Evolutionary conservation across 495 filamentous ascomycete species (phyloP).

Genomic region (Penicillium riverlandense): DNA sequence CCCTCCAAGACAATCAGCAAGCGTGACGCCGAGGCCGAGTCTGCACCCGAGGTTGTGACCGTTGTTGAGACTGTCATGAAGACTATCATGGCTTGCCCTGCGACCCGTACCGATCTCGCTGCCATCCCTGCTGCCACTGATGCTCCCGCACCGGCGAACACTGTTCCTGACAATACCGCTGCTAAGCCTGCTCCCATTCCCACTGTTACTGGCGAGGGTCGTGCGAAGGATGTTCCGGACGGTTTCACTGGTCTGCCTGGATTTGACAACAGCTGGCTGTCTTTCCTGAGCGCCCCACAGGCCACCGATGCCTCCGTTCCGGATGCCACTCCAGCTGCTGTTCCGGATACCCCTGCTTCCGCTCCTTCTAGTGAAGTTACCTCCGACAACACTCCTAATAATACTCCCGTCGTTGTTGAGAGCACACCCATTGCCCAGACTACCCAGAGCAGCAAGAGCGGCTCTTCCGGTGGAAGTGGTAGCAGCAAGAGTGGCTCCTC

Average conservation of each 20-base stretch:
- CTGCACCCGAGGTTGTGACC: slow-evolving; percentile 14
- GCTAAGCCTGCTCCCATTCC: slow-evolving; percentile 1
- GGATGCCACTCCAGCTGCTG: background rate
- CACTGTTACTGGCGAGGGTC: background rate
- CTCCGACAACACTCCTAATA: background rate
- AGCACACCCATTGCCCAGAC: background rate
- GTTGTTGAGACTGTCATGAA: slow-evolving; percentile 20
- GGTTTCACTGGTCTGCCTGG: slow-evolving; percentile 4
- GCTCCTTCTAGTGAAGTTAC: background rate
- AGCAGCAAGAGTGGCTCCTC: no score
- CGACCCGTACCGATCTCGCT: background rate
- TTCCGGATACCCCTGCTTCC: background rate
- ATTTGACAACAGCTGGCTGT: slow-evolving; percentile 10
- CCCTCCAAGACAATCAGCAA: slow-evolving; percentile 21
- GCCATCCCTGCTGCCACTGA: slow-evolving; percentile 5
- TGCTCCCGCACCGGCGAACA: slow-evolving; percentile 4
- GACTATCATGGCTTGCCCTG: slow-evolving; percentile 13
- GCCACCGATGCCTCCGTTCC: slow-evolving; percentile 1
- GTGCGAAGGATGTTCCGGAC: background rate
- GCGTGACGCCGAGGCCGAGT: slow-evolving; percentile 12
- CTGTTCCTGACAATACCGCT: slow-evolving; percentile 1
- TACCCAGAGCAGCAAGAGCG: background rate
- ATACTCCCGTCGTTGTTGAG: background rate
- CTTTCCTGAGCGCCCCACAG: slow-evolving; percentile 1
- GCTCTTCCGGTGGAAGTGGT: background rate